These are phyloP conservation scores for Draba incana DNA, from an alignment of 345 rosid species.

Conservation along the genomic window DNA sequence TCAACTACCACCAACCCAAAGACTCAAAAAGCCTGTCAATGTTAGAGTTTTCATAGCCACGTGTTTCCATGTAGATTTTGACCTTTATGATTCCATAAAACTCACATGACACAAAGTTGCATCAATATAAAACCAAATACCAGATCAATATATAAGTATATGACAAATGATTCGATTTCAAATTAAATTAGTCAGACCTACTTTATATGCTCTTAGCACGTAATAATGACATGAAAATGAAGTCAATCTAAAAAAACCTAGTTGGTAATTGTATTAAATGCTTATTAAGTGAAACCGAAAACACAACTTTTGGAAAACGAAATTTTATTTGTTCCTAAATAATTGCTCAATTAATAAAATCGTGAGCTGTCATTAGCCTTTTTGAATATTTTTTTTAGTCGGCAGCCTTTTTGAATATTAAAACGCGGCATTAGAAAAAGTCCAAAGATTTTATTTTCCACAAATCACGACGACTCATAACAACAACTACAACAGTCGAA, in stretches of 20 bases:
- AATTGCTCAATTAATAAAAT: too few species aligned
- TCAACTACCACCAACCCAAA: constrained; percentile 39
- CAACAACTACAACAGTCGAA: constrained; percentile 8
- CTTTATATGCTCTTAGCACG: constrained; percentile 8
- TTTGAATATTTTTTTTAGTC: constrained; percentile 7
- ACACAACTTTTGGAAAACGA: background rate
- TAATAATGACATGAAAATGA: constrained; percentile 26
- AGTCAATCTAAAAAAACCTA: background rate
- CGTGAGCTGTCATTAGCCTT: constrained; percentile 34
- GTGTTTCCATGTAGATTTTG: constrained; percentile 22
- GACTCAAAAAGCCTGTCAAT: constrained; percentile 24
- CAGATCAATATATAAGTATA: background rate
- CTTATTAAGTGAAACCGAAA: background rate
- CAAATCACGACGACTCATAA: constrained; percentile 13
- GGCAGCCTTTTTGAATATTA: constrained; percentile 6
- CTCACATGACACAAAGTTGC: constrained; percentile 12
- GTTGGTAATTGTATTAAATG: constrained; percentile 23
- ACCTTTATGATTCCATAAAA: constrained; percentile 29
- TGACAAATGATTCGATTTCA: constrained; percentile 6
- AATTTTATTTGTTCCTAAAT: too few species aligned
- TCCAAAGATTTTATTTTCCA: constrained; percentile 9
- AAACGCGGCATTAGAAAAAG: constrained; percentile 13
- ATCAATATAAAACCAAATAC: constrained; percentile 6
- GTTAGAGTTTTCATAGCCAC: constrained; percentile 34
- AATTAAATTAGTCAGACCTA: background rate